Evolutionary conservation across 352 stramenopile species (phyloP).

Genomic region (Phytophthora quininea): DNA sequence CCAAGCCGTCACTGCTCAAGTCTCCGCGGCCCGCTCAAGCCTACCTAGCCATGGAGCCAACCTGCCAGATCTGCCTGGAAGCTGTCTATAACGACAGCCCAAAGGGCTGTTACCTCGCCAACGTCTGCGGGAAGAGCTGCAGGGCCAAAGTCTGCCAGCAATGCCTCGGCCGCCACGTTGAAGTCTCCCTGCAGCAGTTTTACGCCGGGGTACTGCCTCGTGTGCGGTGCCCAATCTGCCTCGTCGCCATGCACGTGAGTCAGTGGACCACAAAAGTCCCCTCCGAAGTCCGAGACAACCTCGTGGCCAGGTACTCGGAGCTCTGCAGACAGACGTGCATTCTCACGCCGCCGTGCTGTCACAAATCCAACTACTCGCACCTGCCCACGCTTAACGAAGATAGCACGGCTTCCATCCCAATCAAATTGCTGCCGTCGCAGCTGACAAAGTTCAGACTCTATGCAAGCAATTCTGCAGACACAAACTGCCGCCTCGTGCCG

Average conservation of each 20-base stretch:
- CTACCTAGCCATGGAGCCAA: neutral
- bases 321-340: constrained; percentile 31
- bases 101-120: neutral
- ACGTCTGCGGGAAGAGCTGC: constrained; percentile 27
- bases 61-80: constrained; percentile 51
- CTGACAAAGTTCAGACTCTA: constrained; percentile 16
- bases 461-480: constrained; percentile 32
- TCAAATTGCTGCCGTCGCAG: constrained; percentile 21
- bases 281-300: neutral
- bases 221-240: constrained; percentile 38
- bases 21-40: too few species aligned
- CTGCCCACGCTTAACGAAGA: constrained; percentile 18
- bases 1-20: too few species aligned
- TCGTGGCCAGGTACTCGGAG: constrained; percentile 19
- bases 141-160: constrained; percentile 20
- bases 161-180: constrained; percentile 30
- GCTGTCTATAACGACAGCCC: constrained; percentile 5
- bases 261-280: constrained; percentile 22
- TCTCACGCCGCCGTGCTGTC: constrained; percentile 38
- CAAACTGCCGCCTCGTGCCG: constrained; percentile 16
- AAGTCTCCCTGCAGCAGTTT: constrained; percentile 32
- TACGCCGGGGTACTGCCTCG: constrained; percentile 37
- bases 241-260: constrained; percentile 18
- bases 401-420: neutral
- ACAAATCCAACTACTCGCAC: constrained; percentile 44